Conservation (phyloP, 2,329 filamentous ascomycete genomes). For the Fusarium torulosum region DNA sequence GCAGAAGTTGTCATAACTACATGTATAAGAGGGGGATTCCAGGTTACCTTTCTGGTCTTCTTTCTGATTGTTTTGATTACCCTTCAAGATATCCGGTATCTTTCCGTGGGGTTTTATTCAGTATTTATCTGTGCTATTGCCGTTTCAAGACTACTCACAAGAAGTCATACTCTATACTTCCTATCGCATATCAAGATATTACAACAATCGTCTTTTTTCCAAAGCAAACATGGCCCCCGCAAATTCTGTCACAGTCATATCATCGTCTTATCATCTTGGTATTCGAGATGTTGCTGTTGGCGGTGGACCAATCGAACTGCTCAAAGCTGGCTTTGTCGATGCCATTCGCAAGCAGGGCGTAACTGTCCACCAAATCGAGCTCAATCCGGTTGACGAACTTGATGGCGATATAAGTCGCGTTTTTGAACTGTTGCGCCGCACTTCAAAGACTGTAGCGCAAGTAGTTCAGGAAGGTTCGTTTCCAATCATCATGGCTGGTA, state of each 20-base stretch:
- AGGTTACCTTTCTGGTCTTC: not conserved
- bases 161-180: not conserved
- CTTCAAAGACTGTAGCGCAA: not conserved
- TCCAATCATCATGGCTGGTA: slow-evolving; percentile 12
- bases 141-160: not conserved
- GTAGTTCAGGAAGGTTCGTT: not conserved
- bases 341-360: slow-evolving; percentile 9
- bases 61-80: too few relatives aligned
- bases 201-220: not conserved
- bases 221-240: not conserved
- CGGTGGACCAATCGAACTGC: slow-evolving; percentile 2
- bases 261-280: not conserved
- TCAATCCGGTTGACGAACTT: not conserved
- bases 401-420: slow-evolving; percentile 19
- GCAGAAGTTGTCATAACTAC: not conserved
- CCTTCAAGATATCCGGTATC: not conserved
- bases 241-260: slow-evolving; percentile 1
- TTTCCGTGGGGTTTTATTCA: not conserved
- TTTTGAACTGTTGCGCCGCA: slow-evolving; percentile 9
- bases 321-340: slow-evolving; percentile 4
- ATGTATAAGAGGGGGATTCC: not conserved
- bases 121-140: too few relatives aligned
- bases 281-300: not conserved
- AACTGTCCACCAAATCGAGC: not conserved
- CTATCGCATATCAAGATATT: not conserved